phyloP scores from a whole-genome alignment of 495 filamentous ascomycete species.

The Penicillium nucicola region DNA sequence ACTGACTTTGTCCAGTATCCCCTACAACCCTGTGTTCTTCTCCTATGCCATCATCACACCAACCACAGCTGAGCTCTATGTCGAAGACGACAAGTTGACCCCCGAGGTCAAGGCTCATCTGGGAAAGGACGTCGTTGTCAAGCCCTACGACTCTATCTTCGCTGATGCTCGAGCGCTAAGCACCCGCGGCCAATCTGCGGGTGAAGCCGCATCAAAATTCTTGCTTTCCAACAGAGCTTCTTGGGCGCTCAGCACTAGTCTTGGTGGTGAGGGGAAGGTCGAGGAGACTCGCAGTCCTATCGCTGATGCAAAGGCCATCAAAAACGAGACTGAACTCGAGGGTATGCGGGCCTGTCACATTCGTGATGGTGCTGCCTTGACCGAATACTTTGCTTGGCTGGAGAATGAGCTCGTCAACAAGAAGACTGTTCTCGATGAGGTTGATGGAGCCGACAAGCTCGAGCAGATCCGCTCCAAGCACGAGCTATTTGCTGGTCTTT shows the following conservation, averaged over 20 bases:
- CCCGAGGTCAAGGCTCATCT: slow-evolving; percentile 69
- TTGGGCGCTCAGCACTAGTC: slow-evolving; percentile 84
- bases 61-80: slow-evolving; percentile 76
- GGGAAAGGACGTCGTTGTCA: slow-evolving; percentile 65
- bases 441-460: slow-evolving; percentile 85
- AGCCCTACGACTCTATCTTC: slow-evolving; percentile 84
- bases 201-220: slow-evolving; percentile 58
- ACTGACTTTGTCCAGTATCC: slow-evolving; percentile 57
- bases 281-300: slow-evolving; percentile 87
- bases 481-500: slow-evolving; percentile 82
- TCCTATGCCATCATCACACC: slow-evolving; percentile 90
- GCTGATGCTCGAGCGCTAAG: slow-evolving; percentile 65
- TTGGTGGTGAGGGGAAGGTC: slow-evolving; percentile 85
- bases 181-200: slow-evolving; percentile 34
- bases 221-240: slow-evolving; percentile 86
- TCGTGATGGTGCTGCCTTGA: slow-evolving; percentile 88
- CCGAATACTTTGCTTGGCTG: slow-evolving; percentile 94
- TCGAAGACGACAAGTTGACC: slow-evolving; percentile 75
- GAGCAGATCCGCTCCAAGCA: slow-evolving; percentile 79
- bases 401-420: slow-evolving; percentile 80
- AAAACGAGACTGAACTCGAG: slow-evolving; percentile 86
- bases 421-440: slow-evolving; percentile 76
- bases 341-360: slow-evolving; percentile 95
- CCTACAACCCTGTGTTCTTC: slow-evolving; percentile 99
- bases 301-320: slow-evolving; percentile 94